A percentile compares a stretch with the other conserved stretches of the same genome.
These are phyloP conservation scores for Pseudogymnoascus sp. DNA, from an alignment of 2,329 filamentous ascomycete genomes.

Conservation along the genomic window DNA sequence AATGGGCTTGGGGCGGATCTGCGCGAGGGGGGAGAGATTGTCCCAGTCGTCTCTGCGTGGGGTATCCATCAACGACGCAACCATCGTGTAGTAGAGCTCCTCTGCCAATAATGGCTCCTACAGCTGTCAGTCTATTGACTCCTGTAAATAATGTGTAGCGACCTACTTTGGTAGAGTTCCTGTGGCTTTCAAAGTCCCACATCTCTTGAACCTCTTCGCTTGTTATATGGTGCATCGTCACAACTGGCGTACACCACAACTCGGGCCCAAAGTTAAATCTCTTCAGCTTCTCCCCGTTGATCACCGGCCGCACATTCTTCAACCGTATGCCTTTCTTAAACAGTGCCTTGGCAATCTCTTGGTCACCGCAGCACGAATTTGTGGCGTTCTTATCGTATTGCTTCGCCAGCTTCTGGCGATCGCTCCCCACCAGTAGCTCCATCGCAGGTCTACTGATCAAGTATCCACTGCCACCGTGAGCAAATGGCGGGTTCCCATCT, in stretches of 20 bases:
- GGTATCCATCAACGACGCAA: conserved; percentile 34
- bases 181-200: conserved; percentile 43
- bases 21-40: conserved; percentile 41
- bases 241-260: conserved; percentile 48
- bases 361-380: conserved; percentile 43
- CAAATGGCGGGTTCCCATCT: conserved; percentile 10
- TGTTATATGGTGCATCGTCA: conserved; percentile 49
- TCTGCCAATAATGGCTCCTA: conserved; percentile 38
- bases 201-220: conserved; percentile 42
- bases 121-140: conserved; percentile 23
- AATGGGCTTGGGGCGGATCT: conserved; percentile 34
- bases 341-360: conserved; percentile 38
- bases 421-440: background rate
- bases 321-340: conserved; percentile 38
- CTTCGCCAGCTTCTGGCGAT: background rate
- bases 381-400: conserved; percentile 36
- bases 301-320: conserved; percentile 40
- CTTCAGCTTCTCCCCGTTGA: conserved; percentile 47
- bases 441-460: background rate
- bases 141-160: background rate
- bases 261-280: conserved; percentile 36
- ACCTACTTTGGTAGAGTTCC: conserved; percentile 14
- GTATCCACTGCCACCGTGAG: conserved; percentile 16
- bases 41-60: conserved; percentile 41
- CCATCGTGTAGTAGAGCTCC: conserved; percentile 42